phyloP scores from a whole-genome alignment of 2,329 filamentous ascomycete species.

The Neoarthrinium moseri region DNA sequence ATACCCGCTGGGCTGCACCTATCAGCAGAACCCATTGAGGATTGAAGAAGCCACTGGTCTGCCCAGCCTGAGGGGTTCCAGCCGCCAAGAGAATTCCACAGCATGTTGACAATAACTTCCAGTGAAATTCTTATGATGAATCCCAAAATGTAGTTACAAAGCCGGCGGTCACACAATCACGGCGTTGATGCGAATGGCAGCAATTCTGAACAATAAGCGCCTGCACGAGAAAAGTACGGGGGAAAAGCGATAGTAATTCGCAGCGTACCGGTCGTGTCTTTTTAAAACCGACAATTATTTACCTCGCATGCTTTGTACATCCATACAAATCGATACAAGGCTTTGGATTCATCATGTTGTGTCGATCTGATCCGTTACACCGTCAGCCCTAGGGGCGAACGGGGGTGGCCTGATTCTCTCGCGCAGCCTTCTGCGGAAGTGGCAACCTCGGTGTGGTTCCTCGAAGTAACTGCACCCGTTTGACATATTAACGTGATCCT shows the following conservation, averaged over 20 bases:
- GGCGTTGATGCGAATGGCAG: neutral
- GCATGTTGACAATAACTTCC: neutral
- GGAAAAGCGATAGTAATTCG: neutral
- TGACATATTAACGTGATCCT: neutral
- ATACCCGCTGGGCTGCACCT: conserved; percentile 4
- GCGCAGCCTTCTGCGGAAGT: too few relatives aligned
- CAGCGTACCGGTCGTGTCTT: neutral
- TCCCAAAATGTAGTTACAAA: too few relatives aligned
- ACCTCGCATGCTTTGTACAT: neutral
- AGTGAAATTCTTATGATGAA: too few relatives aligned
- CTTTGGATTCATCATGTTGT: neutral
- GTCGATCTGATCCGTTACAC: neutral
- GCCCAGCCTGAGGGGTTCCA: conserved; percentile 6
- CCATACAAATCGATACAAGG: neutral
- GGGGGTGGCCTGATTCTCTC: too few relatives aligned
- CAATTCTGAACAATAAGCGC: neutral
- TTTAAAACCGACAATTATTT: neutral
- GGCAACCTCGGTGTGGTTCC: neutral
- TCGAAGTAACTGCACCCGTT: neutral
- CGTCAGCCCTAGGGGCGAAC: too few relatives aligned
- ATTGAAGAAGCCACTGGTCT: conserved; percentile 4
- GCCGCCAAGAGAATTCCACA: conserved; percentile 1
- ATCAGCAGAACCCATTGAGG: neutral
- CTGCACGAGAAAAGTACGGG: neutral
- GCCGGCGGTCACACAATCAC: too few relatives aligned